Conservation (phyloP, 1,284 basidiomycete species). For the Ceratobasidium sp. region DNA sequence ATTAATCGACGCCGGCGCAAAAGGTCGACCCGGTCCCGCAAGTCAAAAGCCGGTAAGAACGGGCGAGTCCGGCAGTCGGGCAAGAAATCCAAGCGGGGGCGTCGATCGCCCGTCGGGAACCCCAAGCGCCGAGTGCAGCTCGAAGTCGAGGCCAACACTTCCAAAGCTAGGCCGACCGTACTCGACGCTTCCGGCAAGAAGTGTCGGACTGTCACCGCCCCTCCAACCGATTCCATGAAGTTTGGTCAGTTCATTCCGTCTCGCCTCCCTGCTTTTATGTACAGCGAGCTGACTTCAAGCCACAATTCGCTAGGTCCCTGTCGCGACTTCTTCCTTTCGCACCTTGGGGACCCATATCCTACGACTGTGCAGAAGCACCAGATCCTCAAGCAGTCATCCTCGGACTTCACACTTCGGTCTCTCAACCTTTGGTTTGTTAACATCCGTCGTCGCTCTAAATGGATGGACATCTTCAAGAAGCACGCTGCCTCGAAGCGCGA, state of each 20-base stretch:
- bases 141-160: constrained; percentile 15
- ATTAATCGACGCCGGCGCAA: constrained; percentile 14
- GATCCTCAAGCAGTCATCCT: constrained; percentile 38
- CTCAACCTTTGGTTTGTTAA: constrained; percentile 51
- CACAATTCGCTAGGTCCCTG: constrained; percentile 43
- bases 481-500: constrained; percentile 47
- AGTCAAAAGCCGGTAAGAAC: constrained; percentile 39
- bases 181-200: constrained; percentile 21
- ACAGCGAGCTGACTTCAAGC: constrained; percentile 17
- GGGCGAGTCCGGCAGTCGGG: constrained; percentile 34
- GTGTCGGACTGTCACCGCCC: constrained; percentile 32
- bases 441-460: constrained; percentile 49
- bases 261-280: neutral
- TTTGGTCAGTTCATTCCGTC: constrained; percentile 35
- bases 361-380: constrained; percentile 47
- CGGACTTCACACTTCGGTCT: constrained; percentile 46
- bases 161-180: neutral
- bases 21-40: constrained; percentile 31
- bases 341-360: constrained; percentile 49
- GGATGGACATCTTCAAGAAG: constrained; percentile 50
- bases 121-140: constrained; percentile 34
- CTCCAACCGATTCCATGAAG: constrained; percentile 43
- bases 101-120: constrained; percentile 38
- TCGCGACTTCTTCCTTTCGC: constrained; percentile 49
- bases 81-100: constrained; percentile 43